Evolutionary conservation across 495 filamentous ascomycete genomes (phyloP), one percentile per base, ranked within the genome.

Genomic region (Talaromyces wortmannii): DNA sequence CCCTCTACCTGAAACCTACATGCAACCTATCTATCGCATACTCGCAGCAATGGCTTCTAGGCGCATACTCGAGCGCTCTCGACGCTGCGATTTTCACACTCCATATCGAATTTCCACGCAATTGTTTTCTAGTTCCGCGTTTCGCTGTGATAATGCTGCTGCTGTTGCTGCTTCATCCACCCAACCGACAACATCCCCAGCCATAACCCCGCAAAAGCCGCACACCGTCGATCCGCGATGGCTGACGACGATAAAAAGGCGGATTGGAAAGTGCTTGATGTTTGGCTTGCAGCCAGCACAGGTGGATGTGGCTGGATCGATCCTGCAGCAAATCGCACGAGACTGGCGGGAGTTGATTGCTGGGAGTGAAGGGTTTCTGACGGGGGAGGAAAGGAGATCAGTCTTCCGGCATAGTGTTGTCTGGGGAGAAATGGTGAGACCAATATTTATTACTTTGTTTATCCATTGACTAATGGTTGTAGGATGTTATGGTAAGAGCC

Each of bases 381-480:
- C 87, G 0, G 82, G 78, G 15, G 76, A 78, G 50, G 75, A 79
- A 54, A 71, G 86, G 30, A 75, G 81, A 52, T 88, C 90, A 4
- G 64, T 95, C 42, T 84, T 81, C 56, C 67, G 80, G n/a, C 84
- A 90, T 61, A 74, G 79, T 65, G 85, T 97, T 17, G 87, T 84
- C 0, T 96, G 90, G 91, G 91, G 90, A 32, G 92, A 97, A 73
- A 91, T 92, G 89, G 91, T 88, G 78, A 46, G 66, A 29, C 23
- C 45, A 32, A 43, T 52, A 31, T 48, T 45, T 13, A 16, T 36
- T 46, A 52, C 55, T 23, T 49, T 50, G 23, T 47, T 15, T 10
- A 17, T 61, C 54, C 16, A 12, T 46, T 58, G 31, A 45, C 33
- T 43, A 58, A 29, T 52, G 45, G 29, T 56, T 46, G 13, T 40